These are phyloP conservation scores for Leptodontidium sp. DNA, from an alignment of 2,329 filamentous ascomycete species.

Conservation along the genomic window DNA sequence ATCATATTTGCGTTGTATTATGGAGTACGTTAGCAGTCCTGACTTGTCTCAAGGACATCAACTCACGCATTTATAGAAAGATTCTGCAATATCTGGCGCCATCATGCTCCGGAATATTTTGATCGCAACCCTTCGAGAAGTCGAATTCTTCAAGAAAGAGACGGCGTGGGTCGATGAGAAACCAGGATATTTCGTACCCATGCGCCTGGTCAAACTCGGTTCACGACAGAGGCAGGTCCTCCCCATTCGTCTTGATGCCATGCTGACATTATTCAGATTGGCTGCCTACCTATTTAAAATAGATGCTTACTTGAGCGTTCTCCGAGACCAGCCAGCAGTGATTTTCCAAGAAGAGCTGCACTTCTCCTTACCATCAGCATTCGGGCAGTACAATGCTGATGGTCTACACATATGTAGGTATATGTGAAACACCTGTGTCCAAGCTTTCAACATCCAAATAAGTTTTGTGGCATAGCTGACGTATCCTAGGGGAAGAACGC, in stretches of 20 bases:
- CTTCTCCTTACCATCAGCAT: slow-evolving; percentile 47
- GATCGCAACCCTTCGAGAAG: slow-evolving; percentile 48
- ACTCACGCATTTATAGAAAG: slow-evolving; percentile 41
- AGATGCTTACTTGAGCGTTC: slow-evolving; percentile 50
- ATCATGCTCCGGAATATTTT: slow-evolving; percentile 49
- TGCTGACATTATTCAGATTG: slow-evolving; percentile 43
- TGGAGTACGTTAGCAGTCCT: slow-evolving; percentile 33
- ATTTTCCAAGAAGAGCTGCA: slow-evolving; percentile 51
- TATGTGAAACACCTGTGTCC: no score
- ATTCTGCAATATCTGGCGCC: slow-evolving; percentile 46
- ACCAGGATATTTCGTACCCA: slow-evolving; percentile 51
- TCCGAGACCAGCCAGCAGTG: slow-evolving; percentile 46
- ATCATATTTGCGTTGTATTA: slow-evolving; percentile 50
- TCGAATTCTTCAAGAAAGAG: slow-evolving; percentile 49
- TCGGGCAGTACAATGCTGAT: slow-evolving; percentile 50
- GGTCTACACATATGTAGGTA: slow-evolving; percentile 48
- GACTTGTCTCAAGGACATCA: not conserved
- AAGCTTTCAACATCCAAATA: no score
- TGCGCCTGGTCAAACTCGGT: slow-evolving; percentile 46
- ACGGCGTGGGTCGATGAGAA: slow-evolving; percentile 49
- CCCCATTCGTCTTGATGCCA: not conserved
- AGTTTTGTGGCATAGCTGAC: not conserved
- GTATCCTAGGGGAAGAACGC: slow-evolving; percentile 43
- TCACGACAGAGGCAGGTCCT: slow-evolving; percentile 49
- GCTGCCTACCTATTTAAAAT: slow-evolving; percentile 50